Evolutionary conservation across 2,329 filamentous ascomycete species (phyloP), one percentile per base, ranked within the genome.

Genomic region (Colletotrichum sp.): DNA sequence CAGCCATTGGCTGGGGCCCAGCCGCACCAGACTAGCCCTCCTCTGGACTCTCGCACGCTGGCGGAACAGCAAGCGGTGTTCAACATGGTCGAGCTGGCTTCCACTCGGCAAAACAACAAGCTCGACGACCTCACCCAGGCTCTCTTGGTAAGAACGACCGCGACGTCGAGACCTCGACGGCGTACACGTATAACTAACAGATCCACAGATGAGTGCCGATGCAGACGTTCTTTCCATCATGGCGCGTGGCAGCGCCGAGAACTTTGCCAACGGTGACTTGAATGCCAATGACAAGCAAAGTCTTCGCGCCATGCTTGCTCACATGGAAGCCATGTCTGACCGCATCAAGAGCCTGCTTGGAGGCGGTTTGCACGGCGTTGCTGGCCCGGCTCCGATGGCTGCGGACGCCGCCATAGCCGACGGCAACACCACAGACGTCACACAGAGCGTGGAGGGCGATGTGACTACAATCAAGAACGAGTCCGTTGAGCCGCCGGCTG

Each of bases 31-130:
- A 63, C 30, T 34, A 70, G 48, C 32, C 78, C 65, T 81, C 87
- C 77, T 85, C 87, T 79, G 77, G 86, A 81, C 77, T 83, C 85
- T 70, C 86, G 85, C 66, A 86, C 84, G n/a, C 84, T 94, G 24
- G 88, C 90, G 68, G 91, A 94, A 82, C 90, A 93, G 81, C 93
- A 94, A 81, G 89, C 92, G 59, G 93, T 92, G 6, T 87, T 95
- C 75, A 92, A 91, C 76, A 87, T 95, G 36, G 87, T 90, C 60
- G 89, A 90, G 77, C 85, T 95, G 64, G 87, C 87, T 71, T 87
- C 88, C 78, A 86, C 88, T 77, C 84, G 84, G 69, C 64, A 64
- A 8, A 87, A 89, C 28, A 85, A 90, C 66, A 86, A 87, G 36
- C 81, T 92, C 66, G 85, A 88, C 73, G 86, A 86, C 66, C 88